Evolutionary conservation across 768 basidiomycete species (phyloP), one percentile per base, ranked within the genome.

Genomic region (Obba rivulosa): DNA sequence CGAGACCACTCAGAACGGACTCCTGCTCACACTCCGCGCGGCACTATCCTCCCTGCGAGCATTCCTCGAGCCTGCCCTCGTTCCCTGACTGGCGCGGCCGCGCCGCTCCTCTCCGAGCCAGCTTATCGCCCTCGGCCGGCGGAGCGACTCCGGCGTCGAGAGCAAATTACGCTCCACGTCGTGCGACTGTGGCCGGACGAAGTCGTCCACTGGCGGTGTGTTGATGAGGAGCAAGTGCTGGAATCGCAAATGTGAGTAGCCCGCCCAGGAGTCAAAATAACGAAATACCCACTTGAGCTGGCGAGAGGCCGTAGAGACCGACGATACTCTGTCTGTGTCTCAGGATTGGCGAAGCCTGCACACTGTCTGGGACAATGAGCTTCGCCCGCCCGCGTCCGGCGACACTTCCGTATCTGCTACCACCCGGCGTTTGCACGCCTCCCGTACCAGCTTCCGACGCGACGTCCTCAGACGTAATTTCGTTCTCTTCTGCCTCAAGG

Each of bases 281-380:
- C n/a, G 17, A 39, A 39, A 46, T 13, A 52, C 68, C 46, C 60
- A 83, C 83, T 72, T 88, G 84, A 25, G 85, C 84, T 10, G 87
- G 83, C 25, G 87, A 87, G 51, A 89, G 73, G 3, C 81, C 83
- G 57, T 87, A 75, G 46, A 87, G 63, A 56, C 78, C 77, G 45
- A 87, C 61, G 40, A 74, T 64, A 63, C 81, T 86, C 48, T 69
- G 75, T 55, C 75, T 77, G 50, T 70, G 67, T 55, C 78, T 69
- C 48, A 84, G 61, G 40, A 66, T 62, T 11, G 80, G 77, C 10
- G 57, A 49, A n/a, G 48, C 42, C 18, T 20, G 58, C 62, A 47
- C 69, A 45, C 49, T 54, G 3, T 66, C 75, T 3, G 81, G 75
- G 23, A 78, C 64, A 22, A 80, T 63, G 39, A 80, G 69, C n/a